phyloP scores from a whole-genome alignment of 495 filamentous ascomycete genomes.

The Endocarpon pusillum region DNA sequence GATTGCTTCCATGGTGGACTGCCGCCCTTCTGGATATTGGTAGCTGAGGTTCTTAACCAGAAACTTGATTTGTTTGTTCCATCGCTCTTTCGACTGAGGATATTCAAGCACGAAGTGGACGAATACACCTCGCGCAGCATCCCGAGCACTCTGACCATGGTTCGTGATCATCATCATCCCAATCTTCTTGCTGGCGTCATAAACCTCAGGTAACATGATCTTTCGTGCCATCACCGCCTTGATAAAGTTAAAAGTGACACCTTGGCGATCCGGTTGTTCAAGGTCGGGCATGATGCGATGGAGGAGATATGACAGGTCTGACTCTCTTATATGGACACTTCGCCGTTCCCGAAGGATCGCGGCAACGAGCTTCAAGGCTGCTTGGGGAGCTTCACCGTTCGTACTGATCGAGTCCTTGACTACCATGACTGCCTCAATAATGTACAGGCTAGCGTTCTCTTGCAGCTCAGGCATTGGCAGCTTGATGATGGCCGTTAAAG shows the following conservation, averaged over 20 bases:
- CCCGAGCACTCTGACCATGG: slow-evolving; percentile 67
- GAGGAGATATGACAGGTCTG: slow-evolving; percentile 67
- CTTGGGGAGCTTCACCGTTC: slow-evolving; percentile 64
- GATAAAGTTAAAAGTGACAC: slow-evolving; percentile 85
- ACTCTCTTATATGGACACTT: slow-evolving; percentile 57
- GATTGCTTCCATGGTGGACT: slow-evolving; percentile 81
- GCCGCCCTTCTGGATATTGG: slow-evolving; percentile 66
- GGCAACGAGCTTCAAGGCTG: slow-evolving; percentile 70
- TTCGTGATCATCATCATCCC: slow-evolving; percentile 94
- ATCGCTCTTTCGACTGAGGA: slow-evolving; percentile 73
- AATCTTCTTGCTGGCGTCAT: slow-evolving; percentile 76
- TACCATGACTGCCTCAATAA: slow-evolving; percentile 64
- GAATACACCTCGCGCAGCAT: slow-evolving; percentile 74
- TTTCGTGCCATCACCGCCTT: slow-evolving; percentile 69
- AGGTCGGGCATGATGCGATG: slow-evolving; percentile 73
- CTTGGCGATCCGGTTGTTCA: slow-evolving; percentile 78
- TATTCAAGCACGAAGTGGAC: slow-evolving; percentile 91
- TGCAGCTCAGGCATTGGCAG: slow-evolving; percentile 59
- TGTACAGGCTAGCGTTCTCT: slow-evolving; percentile 55
- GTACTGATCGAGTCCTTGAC: slow-evolving; percentile 62
- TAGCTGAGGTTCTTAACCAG: slow-evolving; percentile 83
- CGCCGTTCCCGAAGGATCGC: slow-evolving; percentile 70
- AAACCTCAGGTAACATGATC: slow-evolving; percentile 70
- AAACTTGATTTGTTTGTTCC: slow-evolving; percentile 77
- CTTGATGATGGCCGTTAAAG: slow-evolving; percentile 71